Evolutionary conservation across 1,284 basidiomycete species (phyloP), one percentile per base, ranked within the genome.

Genomic region (Trichosporon ovoides): DNA sequence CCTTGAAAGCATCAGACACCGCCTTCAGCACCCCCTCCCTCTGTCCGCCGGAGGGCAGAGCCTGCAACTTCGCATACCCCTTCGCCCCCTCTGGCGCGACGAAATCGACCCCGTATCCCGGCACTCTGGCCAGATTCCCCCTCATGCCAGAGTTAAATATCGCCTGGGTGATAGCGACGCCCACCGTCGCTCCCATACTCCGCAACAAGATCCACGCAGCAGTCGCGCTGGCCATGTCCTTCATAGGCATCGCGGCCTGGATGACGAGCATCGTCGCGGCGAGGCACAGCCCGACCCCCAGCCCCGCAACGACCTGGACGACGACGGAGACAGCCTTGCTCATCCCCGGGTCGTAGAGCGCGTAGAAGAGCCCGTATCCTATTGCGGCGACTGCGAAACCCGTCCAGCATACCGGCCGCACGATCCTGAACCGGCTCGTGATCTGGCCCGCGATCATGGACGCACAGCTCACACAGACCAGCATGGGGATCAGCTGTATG

Each of bases 141-240:
- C 74, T 59, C 12, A 77, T 54, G 11, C 66, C 66, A 5, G 69
- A 65, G 53, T 74, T 74, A 37, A 75, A 61, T 10, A 76, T 63
- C 9, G 74, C 73, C 10, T 70, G 69, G 56, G 71, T 69, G 33
- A 58, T 9, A 9, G 55, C 51, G 46, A 66, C 61, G 46, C 70
- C 74, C 34, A 73, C 66, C 20, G 64, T 63, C 24, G 28, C 67
- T 16, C 68, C 72, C 6, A 74, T 58, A 4, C 65, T 66, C 12
- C 74, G 55, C 0, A 68, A 64, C 9, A 76, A 60, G 7, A 65
- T 48, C 66, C 66, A 74, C 5, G 72, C 73, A 6, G 66, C 61
- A 2, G 74, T 77, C 2, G 69, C 63, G 0, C 72, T 68, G 13
- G 74, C 75, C 73, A 77, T 74, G 35, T 77, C 76, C 54, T 71